phyloP scores from a whole-genome alignment of 495 filamentous ascomycete species.

The Xylaria cubensis region DNA sequence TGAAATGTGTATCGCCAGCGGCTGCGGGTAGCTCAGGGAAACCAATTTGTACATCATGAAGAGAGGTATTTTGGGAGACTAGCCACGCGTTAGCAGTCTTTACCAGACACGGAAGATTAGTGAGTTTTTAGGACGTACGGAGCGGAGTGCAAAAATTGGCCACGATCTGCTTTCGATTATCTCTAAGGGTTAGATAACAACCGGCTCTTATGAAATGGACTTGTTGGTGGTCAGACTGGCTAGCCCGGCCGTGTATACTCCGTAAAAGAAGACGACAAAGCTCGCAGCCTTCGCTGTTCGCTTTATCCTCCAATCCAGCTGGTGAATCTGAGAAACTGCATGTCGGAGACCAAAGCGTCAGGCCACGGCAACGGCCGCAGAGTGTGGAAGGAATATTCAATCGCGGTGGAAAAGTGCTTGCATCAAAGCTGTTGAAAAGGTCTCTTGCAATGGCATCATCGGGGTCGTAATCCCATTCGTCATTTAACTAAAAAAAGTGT shows the following conservation, averaged over 20 bases:
- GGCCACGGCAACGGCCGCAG: neutral
- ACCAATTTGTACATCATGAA: neutral
- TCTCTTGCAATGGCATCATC: neutral
- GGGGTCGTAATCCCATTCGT: neutral
- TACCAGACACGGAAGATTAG: neutral
- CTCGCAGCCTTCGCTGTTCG: neutral
- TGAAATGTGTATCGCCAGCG: neutral
- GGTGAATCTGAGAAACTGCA: neutral
- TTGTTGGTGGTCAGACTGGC: neutral
- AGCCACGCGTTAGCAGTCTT: neutral
- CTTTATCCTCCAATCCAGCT: neutral
- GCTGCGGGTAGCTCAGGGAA: neutral
- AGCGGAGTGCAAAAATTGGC: neutral
- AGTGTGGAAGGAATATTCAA: neutral
- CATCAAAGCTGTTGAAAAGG: neutral
- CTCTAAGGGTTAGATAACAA: neutral
- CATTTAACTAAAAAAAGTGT: neutral
- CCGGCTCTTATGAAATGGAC: neutral
- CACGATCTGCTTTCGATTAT: neutral
- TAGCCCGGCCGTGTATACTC: neutral
- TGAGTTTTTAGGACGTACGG: neutral
- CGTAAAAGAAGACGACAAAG: neutral
- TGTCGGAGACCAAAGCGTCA: neutral
- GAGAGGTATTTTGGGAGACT: neutral
- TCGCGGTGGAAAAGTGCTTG: neutral